Conservation (phyloP, 257 asterid species). For the Primulina tabacum region DNA sequence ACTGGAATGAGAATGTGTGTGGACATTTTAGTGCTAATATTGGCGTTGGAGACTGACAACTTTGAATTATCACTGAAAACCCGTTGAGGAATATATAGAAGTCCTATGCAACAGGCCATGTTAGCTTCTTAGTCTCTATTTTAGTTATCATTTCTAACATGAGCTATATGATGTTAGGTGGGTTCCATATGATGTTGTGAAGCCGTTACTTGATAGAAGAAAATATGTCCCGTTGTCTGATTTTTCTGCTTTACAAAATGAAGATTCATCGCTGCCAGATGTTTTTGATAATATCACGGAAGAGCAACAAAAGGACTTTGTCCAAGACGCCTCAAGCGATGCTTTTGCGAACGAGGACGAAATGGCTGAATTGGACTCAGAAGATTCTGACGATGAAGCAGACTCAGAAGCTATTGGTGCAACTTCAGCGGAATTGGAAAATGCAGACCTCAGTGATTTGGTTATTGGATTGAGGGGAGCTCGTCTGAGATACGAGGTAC, state of each 20-base stretch:
- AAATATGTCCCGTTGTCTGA: slow-evolving; percentile 71
- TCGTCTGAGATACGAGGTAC: slow-evolving; percentile 71
- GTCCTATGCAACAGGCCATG: slow-evolving; percentile 5
- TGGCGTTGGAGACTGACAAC: not conserved
- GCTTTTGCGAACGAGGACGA: slow-evolving; percentile 43
- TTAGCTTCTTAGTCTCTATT: slow-evolving; percentile 3
- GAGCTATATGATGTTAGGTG: slow-evolving; percentile 49
- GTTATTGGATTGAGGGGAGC: slow-evolving; percentile 60
- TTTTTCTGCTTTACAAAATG: slow-evolving; percentile 37
- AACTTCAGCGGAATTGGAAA: slow-evolving; percentile 35
- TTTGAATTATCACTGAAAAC: not conserved
- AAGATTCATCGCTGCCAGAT: slow-evolving; percentile 35
- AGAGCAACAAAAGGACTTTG: slow-evolving; percentile 43
- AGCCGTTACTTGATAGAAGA: slow-evolving; percentile 70
- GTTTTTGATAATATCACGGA: slow-evolving; percentile 39
- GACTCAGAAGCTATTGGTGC: slow-evolving; percentile 42
- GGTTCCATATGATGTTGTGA: slow-evolving; percentile 72
- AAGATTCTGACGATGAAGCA: slow-evolving; percentile 58
- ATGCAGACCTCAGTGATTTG: slow-evolving; percentile 47
- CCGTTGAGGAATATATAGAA: not conserved
- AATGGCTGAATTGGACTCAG: slow-evolving; percentile 63
- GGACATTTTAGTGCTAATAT: not conserved
- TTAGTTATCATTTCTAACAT: slow-evolving; percentile 19
- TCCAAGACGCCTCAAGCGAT: slow-evolving; percentile 49
- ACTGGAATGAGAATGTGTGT: not conserved